A percentile compares a stretch with the other conserved stretches of the same genome.
These are phyloP conservation scores for Millerago galiae DNA, from an alignment of 805 yeast genomes.

Conservation along the genomic window DNA sequence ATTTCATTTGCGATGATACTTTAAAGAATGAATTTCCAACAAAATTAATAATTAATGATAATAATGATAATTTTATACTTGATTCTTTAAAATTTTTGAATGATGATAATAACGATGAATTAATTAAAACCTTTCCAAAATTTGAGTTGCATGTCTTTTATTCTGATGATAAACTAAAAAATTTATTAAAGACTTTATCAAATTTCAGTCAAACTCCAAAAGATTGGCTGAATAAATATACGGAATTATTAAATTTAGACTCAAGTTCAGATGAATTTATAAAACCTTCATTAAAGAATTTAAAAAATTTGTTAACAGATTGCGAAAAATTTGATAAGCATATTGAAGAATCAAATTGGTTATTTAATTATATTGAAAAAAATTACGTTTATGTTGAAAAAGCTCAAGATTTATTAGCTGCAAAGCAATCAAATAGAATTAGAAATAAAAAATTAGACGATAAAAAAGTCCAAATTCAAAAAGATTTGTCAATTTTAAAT, in stretches of 20 bases:
- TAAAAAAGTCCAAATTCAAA: conserved; percentile 8
- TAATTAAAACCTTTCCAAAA: conserved; percentile 13
- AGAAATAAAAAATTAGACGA: conserved; percentile 15
- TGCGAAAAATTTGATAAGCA: conserved; percentile 46
- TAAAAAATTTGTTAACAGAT: conserved; percentile 41
- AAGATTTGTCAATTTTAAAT: conserved; percentile 10
- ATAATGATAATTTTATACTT: conserved; percentile 28
- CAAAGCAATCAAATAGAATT: conserved; percentile 36
- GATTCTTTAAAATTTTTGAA: conserved; percentile 26
- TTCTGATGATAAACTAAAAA: conserved; percentile 47
- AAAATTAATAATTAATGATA: conserved; percentile 34
- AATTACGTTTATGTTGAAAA: conserved; percentile 49
- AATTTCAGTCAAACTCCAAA: conserved; percentile 39
- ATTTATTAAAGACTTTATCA: conserved; percentile 30
- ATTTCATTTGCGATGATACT: conserved; percentile 48
- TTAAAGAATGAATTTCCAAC: conserved; percentile 49
- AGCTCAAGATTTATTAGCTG: conserved; percentile 42
- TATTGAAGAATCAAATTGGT: conserved; percentile 29
- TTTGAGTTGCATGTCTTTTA: conserved; percentile 40
- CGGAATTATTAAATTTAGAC: conserved; percentile 26
- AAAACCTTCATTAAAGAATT: conserved; percentile 40
- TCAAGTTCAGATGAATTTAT: conserved; percentile 10
- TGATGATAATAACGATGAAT: conserved; percentile 3
- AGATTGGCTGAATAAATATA: conserved; percentile 46
- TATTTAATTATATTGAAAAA: conserved; percentile 36